A percentile compares a stretch with the other conserved stretches of the same genome.
phyloP scores from a whole-genome alignment of 2,329 filamentous ascomycete species.

The Fusarium kyushuense region DNA sequence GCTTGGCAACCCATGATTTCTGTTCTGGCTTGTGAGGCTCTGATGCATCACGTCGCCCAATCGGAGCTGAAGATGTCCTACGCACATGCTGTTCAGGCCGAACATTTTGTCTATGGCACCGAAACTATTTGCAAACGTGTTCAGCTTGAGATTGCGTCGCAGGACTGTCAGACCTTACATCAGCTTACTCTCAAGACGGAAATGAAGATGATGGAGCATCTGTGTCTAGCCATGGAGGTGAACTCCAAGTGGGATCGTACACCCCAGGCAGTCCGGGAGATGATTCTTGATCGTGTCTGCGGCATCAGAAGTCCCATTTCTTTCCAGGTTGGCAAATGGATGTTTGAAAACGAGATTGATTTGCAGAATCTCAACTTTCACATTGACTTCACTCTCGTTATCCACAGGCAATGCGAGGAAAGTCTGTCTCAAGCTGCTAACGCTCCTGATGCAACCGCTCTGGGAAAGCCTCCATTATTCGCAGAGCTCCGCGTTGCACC shows the following conservation, averaged over 20 bases:
- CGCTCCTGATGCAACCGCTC: too few relatives aligned
- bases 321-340: neutral
- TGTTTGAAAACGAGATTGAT: neutral
- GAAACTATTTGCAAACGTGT: neutral
- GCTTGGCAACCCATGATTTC: neutral
- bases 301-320: neutral
- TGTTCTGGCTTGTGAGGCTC: neutral
- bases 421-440: too few relatives aligned
- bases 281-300: constrained; percentile 4
- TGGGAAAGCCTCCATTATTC: too few relatives aligned
- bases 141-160: neutral
- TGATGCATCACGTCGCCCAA: neutral
- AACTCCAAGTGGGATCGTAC: neutral
- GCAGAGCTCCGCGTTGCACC: neutral
- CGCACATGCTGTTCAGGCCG: constrained; percentile 1
- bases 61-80: neutral
- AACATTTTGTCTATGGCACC: neutral
- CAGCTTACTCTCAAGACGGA: neutral
- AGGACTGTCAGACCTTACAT: neutral
- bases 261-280: neutral
- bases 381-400: neutral
- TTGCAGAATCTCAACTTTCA: neutral
- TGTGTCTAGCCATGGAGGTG: neutral
- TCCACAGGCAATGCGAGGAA: neutral
- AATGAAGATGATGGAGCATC: neutral